Conservation (phyloP, 2,329 filamentous ascomycete species). For the Ophiocordyceps camponoti-saundersi region DNA sequence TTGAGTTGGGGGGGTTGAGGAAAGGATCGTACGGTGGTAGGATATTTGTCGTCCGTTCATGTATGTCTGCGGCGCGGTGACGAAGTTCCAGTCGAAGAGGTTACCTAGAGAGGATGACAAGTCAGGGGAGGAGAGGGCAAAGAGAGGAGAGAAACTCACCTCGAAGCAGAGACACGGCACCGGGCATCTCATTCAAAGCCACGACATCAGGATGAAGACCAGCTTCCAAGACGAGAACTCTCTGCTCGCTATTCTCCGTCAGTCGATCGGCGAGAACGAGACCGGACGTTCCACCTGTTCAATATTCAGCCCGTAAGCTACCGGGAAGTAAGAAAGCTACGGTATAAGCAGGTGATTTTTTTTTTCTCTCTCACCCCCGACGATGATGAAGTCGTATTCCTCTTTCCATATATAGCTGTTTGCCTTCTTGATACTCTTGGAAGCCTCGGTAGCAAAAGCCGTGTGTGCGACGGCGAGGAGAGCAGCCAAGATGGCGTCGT, state of each 20-base stretch:
- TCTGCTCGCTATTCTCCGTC: background rate
- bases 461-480: no score
- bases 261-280: background rate
- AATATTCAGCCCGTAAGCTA: no score
- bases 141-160: background rate
- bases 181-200: background rate
- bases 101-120: no score
- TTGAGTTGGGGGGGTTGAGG: no score
- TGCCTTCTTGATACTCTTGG: no score
- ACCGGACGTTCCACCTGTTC: background rate
- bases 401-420: background rate
- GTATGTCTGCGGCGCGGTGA: background rate
- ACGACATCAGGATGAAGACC: background rate
- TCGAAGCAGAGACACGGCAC: background rate
- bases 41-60: background rate
- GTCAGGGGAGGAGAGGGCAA: no score
- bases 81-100: background rate
- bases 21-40: background rate
- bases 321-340: no score
- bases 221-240: background rate
- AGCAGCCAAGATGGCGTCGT: no score
- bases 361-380: background rate
- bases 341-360: no score
- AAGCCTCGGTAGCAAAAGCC: no score
- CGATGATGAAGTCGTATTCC: background rate